Conservation (phyloP, 345 rosid species). For the Hirschfeldia incana region DNA sequence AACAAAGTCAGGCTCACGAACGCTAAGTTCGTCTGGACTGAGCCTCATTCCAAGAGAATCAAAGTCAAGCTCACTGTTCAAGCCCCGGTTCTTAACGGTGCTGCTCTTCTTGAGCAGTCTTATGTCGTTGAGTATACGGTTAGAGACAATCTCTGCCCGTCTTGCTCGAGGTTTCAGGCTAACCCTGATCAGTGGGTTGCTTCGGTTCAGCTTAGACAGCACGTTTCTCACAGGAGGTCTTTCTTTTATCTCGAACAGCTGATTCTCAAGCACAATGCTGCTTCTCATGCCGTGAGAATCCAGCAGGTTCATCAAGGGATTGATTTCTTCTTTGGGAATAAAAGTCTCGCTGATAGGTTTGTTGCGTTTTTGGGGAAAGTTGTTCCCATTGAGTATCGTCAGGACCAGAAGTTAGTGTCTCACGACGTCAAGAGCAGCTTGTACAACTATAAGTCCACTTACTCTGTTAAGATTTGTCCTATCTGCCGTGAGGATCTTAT, state of each 20-base stretch:
- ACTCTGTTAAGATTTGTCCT: slow-evolving; percentile 60
- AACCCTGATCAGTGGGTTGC: slow-evolving; percentile 73
- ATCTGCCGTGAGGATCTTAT: slow-evolving; percentile 59
- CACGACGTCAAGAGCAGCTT: slow-evolving; percentile 59
- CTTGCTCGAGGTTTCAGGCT: slow-evolving; percentile 55
- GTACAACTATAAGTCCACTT: slow-evolving; percentile 56
- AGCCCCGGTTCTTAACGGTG: slow-evolving; percentile 58
- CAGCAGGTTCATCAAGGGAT: slow-evolving; percentile 60
- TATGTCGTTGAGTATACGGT: slow-evolving; percentile 53
- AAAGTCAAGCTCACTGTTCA: slow-evolving; percentile 56
- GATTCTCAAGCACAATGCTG: slow-evolving; percentile 57
- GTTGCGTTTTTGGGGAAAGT: slow-evolving; percentile 57
- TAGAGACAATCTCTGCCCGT: slow-evolving; percentile 55
- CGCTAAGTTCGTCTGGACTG: slow-evolving; percentile 59
- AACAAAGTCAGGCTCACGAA: slow-evolving; percentile 44
- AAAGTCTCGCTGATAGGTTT: slow-evolving; percentile 53
- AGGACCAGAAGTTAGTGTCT: slow-evolving; percentile 53
- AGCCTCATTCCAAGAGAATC: slow-evolving; percentile 66
- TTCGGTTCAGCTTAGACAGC: slow-evolving; percentile 60
- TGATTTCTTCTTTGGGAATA: slow-evolving; percentile 60
- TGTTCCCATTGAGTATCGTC: slow-evolving; percentile 47
- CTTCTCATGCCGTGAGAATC: slow-evolving; percentile 50
- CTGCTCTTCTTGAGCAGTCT: slow-evolving; percentile 49
- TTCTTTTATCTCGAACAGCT: slow-evolving; percentile 59
- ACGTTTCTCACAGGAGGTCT: slow-evolving; percentile 57